Conservation (phyloP, 2,329 filamentous ascomycete genomes). For the Diaporthe vexans region DNA sequence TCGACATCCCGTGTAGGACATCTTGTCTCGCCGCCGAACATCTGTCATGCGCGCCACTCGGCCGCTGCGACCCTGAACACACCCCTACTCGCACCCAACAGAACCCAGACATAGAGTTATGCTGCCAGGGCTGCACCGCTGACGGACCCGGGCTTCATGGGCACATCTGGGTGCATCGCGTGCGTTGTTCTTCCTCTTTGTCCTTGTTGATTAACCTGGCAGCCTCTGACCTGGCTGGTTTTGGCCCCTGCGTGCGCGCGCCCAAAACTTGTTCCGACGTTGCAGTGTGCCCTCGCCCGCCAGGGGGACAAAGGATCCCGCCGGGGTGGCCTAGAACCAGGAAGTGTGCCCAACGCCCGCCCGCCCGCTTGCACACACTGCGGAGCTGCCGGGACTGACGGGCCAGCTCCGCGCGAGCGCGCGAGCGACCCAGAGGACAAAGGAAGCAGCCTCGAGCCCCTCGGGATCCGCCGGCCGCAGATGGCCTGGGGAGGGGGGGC, state of each 20-base stretch:
- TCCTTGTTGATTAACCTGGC: too few relatives aligned
- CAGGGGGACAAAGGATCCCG: not conserved
- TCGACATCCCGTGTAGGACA: conserved; percentile 5
- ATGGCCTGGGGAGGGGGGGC: not conserved
- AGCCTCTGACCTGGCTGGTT: not conserved
- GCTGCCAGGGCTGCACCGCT: too few relatives aligned
- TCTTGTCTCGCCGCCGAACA: conserved; percentile 12
- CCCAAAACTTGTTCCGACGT: conserved; percentile 18
- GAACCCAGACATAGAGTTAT: not conserved
- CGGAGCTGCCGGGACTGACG: not conserved
- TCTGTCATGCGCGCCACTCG: conserved; percentile 14
- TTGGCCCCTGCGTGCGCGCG: not conserved
- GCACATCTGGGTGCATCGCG: not conserved
- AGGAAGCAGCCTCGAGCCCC: not conserved
- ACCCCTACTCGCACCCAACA: not conserved
- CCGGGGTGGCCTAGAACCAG: not conserved
- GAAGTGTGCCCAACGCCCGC: conserved; percentile 3
- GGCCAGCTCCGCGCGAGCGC: not conserved
- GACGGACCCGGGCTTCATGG: not conserved
- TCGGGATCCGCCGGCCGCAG: conserved; percentile 3
- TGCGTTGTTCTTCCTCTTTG: not conserved
- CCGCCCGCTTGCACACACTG: not conserved
- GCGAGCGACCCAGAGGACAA: not conserved
- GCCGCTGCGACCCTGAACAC: not conserved
- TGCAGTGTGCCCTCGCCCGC: not conserved